Evolutionary conservation across 2,329 filamentous ascomycete genomes (phyloP), one percentile per base, ranked within the genome.

Genomic region (Cladophialophora exuberans): DNA sequence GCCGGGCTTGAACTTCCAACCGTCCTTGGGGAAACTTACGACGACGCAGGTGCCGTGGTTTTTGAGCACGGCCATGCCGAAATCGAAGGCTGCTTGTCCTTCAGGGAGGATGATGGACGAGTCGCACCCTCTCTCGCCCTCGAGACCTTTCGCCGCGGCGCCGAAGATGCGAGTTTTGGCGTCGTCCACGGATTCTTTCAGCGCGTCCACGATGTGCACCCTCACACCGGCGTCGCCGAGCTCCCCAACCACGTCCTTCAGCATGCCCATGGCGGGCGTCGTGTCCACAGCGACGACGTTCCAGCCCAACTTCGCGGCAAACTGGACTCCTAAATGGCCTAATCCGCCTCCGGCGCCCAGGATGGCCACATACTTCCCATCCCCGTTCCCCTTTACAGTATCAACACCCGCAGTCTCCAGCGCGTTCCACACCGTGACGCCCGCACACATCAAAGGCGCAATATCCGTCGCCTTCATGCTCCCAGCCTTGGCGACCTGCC

Each of bases 71-170:
- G 62, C 62, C 63, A 77, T 69, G 6, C 74, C 76, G 48, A 76
- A 79, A 54, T 79, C 75, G 58, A 79, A 79, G 0, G 72, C 76
- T 7, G 64, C 66, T 59, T 79, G 77, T 35, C 70, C 74, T 57
- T 79, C 77, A 0, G 76, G 75, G 17, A 79, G 63, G 9, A 78
- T 70, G 26, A 79, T 70, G 11, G 77, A 73, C 1, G 75, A 73
- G 60, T 79, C 76, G 15, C 78, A 61, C 0, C 77, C 77, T 68
- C 73, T 74, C 42, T 78, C 72, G 23, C 56, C 50, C 35, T 59
- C 63, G 22, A 60, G 53, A 11, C 53, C 51, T 17, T 46, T 17
- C 9, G 25, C 36, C 6, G 62, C 57, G n/a, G 54, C 55, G 13
- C 49, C 41, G 25, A 61, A 63, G n/a, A 65, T 57, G 11, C 69